Evolutionary conservation across 2,329 filamentous ascomycete species (phyloP), one percentile per base, ranked within the genome.

Genomic region (Gremmenia infestans): DNA sequence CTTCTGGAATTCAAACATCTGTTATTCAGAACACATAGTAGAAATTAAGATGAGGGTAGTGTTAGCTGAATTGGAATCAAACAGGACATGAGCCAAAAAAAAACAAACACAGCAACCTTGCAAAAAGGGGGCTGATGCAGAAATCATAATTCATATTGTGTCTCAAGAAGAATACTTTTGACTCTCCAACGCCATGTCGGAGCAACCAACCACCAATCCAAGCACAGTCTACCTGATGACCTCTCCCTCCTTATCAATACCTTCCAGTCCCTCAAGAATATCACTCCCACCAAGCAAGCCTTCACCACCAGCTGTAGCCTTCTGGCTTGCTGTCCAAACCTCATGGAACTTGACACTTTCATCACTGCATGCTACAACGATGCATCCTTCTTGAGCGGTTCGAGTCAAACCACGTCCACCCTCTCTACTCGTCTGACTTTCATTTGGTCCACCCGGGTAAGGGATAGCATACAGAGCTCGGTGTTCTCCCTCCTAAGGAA

Each of bases 281-380:
- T 88, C 85, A 72, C 91, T 95, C 4, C 91, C 89, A 12, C 88
- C 89, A 23, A 96, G 75, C 60, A 89, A 75, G 2, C 88, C 84
- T 43, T 75, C 76, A 14, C 78, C 76, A 51, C 76, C 71, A 22
- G 76, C 72, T 19, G 78, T 81, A 8, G 76, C 73, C 66, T 81
- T 86, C 63, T 75, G 78, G 42, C 79, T 75, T 2, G 82, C 81
- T n/a, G 81, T 80, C 94, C 92, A 97, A 11, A 99, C 85, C 73
- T 97, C 92, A 71, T 97, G 91, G 67, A 97, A 97, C 69, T 94
- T 94, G 71, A 97, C 88, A 64, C 84, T 95, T 69, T 91, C 87
- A 72, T 97, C 92, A 68, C 91, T 96, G 45, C 90, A 88, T 15
- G 92, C 93, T 52, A 99, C 88, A 17, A 97, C 88, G 63, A 99